Evolutionary conservation across 345 rosid species (phyloP).

Genomic region (Hypericum androsaemum): DNA sequence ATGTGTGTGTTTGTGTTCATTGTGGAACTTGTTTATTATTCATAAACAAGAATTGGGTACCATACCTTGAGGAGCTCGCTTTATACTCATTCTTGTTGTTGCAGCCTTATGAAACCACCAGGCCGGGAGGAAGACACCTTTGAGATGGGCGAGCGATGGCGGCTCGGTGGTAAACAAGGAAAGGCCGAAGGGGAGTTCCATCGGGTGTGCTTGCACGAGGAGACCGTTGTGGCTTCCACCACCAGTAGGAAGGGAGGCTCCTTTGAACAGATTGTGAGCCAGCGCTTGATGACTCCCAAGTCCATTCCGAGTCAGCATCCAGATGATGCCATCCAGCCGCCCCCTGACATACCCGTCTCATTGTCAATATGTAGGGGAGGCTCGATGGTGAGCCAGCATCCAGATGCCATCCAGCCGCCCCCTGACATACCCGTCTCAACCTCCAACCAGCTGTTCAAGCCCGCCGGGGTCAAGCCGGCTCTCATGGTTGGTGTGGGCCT

Average conservation of each 20-base stretch:
- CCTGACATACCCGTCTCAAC: constrained; percentile 4
- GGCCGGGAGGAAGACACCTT: constrained; percentile 15
- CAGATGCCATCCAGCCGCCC: neutral
- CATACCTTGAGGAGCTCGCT: too few species aligned
- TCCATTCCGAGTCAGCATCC: too few species aligned
- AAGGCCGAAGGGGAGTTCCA: constrained; percentile 23
- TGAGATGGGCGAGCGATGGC: constrained; percentile 42
- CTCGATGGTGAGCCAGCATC: constrained; percentile 6
- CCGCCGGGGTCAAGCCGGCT: constrained; percentile 35
- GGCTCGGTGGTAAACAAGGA: constrained; percentile 22
- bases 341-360: too few species aligned
- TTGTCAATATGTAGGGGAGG: too few species aligned
- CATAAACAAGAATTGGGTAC: too few species aligned
- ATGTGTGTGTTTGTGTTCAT: too few species aligned
- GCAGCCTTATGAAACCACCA: constrained; percentile 8
- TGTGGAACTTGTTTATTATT: too few species aligned
- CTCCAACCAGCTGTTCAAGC: constrained; percentile 22
- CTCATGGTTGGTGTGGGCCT: constrained; percentile 30
- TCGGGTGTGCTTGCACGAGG: constrained; percentile 32
- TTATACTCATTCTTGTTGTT: too few species aligned
- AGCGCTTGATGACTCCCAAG: constrained; percentile 11
- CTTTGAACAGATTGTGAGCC: constrained; percentile 29
- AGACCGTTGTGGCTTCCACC: constrained; percentile 3
- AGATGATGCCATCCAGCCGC: too few species aligned
- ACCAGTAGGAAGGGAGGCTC: constrained; percentile 16